Evolutionary conservation across 192 early-diverging fungal species (phyloP), one percentile per base, ranked within the genome.

Genomic region (Rhizophlyctis rosea): DNA sequence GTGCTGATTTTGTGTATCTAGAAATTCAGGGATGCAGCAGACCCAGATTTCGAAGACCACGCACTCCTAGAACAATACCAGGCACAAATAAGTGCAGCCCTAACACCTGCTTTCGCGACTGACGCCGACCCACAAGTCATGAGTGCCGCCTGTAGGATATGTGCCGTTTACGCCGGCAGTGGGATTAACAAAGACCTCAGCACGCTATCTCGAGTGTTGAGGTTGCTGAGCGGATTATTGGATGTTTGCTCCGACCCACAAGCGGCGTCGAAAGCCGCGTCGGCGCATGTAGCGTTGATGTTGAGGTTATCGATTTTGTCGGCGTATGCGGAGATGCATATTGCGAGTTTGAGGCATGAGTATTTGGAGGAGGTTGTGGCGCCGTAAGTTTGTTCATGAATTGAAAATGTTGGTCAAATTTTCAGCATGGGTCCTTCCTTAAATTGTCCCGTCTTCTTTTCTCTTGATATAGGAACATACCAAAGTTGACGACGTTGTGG

Each of bases 61-160:
- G 77, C 88, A 0, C 68, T 98, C 0, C 76, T 99, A 52, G 89
- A 88, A 57, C 93, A 97, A 57, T 97, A 96, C 71, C 90, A 94
- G 44, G 93, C 95, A 0, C 95, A 98, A 68, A 90, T 99, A 49
- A 87, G 82, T 29, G 88, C 96, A 1, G 92, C 95, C 2, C 79
- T 99, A 39, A 90, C 91, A 16, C 91, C 97, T 1, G 88, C 88
- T 4, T 92, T 95, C 59, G 78, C 81, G 3, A 67, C 81, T 0
- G 90, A 95, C 55, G 81, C 87, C 3, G 81, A 86, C 0, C 86
- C 90, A 23, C 86, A 91, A 52, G 79, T 92, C 27, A 77, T 85
- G 1, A 84, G 85, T 50, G 64, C 84, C n/a, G 93, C 90, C 32
- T 89, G 90, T 34, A 76, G 81, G 33, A 90, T 95, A 18, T 88